A percentile compares a stretch with the other conserved stretches of the same genome.
phyloP scores from a whole-genome alignment of 805 yeast species.

The Nakazawaea molendinolei region DNA sequence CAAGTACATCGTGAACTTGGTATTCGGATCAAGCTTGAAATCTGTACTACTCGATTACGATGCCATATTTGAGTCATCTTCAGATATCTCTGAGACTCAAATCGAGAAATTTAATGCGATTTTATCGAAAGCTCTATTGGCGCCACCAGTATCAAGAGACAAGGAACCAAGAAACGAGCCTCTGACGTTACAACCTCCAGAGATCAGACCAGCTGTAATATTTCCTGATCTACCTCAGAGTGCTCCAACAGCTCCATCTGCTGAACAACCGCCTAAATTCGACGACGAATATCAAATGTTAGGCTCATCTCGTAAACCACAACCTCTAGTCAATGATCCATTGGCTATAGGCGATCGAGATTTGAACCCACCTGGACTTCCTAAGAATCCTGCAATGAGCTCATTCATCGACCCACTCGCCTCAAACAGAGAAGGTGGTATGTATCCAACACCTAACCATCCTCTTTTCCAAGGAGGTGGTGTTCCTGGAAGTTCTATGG shows the following conservation, averaged over 20 bases:
- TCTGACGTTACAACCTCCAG: no score
- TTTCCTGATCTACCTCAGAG: no score
- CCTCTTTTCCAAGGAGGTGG: conserved; percentile 35
- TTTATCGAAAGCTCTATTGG: background rate
- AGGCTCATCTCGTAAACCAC: background rate
- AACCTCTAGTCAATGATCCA: conserved; percentile 1
- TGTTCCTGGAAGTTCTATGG: conserved; percentile 29
- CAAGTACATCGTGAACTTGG: conserved; percentile 1
- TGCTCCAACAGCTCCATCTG: conserved; percentile 3
- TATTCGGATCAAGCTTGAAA: background rate
- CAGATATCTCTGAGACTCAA: background rate
- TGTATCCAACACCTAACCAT: conserved; percentile 46
- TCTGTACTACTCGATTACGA: background rate
- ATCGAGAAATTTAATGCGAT: background rate
- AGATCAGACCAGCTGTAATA: no score
- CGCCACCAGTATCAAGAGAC: conserved; percentile 3
- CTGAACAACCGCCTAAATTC: conserved; percentile 10
- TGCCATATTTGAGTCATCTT: background rate
- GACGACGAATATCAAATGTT: conserved; percentile 12
- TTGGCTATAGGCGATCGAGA: conserved; percentile 42
- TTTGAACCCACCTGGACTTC: conserved; percentile 39
- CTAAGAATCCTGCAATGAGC: conserved; percentile 32
- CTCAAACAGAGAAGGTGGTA: conserved; percentile 33
- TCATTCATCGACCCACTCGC: conserved; percentile 37
- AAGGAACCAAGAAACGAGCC: background rate